Evolutionary conservation across 768 basidiomycete genomes (phyloP).

Genomic region (Pulveroboletus frians): DNA sequence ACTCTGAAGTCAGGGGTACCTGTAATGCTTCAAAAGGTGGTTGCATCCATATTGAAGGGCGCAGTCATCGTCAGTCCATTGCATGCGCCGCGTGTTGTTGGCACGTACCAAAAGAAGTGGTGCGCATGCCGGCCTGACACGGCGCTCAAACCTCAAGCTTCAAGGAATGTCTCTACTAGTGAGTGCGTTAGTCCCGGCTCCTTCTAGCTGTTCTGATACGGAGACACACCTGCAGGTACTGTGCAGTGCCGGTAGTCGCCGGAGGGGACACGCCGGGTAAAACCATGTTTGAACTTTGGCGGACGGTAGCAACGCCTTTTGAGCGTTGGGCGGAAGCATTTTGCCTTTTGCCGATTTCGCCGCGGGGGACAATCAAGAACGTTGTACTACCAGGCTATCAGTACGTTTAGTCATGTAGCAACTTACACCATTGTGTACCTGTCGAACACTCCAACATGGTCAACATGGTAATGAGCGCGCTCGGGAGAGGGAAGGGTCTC

Average conservation of each 20-base stretch:
- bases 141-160: not conserved
- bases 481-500: slow-evolving; percentile 86
- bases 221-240: not conserved
- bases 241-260: not conserved
- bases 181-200: not conserved
- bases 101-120: slow-evolving; percentile 24
- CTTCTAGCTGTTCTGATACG: not conserved
- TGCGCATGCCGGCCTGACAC: slow-evolving; percentile 24
- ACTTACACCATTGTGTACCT: no score
- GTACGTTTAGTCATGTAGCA: no score
- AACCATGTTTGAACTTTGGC: no score
- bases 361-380: no score
- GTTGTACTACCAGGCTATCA: no score
- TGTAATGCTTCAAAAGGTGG: no score
- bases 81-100: not conserved
- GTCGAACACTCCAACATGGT: slow-evolving; percentile 47
- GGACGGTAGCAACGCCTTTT: no score
- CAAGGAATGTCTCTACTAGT: not conserved
- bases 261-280: not conserved
- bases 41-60: no score
- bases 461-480: slow-evolving; percentile 96
- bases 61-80: not conserved
- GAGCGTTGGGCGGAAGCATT: no score
- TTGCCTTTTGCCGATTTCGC: no score
- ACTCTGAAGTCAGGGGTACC: no score